Conservation (phyloP, 2,329 filamentous ascomycete species). For the Exophiala viscosa region DNA sequence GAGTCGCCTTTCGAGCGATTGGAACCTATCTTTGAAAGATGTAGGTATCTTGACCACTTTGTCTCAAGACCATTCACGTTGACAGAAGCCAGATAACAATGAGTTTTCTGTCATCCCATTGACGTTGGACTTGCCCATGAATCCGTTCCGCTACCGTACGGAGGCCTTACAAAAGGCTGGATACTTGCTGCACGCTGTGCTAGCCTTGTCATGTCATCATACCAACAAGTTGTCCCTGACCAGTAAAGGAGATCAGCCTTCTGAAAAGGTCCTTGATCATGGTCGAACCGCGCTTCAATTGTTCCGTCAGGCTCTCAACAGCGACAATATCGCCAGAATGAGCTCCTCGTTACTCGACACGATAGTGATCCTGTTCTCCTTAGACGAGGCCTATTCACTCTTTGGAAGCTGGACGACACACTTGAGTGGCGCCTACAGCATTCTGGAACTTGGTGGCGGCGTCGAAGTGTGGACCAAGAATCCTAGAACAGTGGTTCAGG, state of each 20-base stretch:
- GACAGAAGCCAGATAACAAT: constrained; percentile 3
- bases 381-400: constrained; percentile 5
- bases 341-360: constrained; percentile 4
- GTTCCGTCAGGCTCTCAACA: constrained; percentile 4
- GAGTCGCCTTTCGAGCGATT: background rate
- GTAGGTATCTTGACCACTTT: background rate
- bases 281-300: constrained; percentile 4
- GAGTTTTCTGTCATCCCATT: constrained; percentile 12
- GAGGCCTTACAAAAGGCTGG: background rate
- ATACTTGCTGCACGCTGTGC: constrained; percentile 8
- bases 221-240: constrained; percentile 1
- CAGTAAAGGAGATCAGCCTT: background rate
- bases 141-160: constrained; percentile 8
- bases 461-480: constrained; percentile 2
- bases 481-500: constrained; percentile 3
- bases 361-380: constrained; percentile 4
- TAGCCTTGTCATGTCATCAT: constrained; percentile 11
- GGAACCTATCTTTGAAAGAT: constrained; percentile 3
- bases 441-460: constrained; percentile 5
- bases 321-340: background rate
- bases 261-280: background rate
- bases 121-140: constrained; percentile 5
- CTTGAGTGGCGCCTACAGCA: constrained; percentile 3
- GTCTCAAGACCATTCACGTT: background rate
- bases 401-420: constrained; percentile 7